Base-by-base conservation (phyloP, 2,329 filamentous ascomycete species). In the Stromatinia cepivora region DNA sequence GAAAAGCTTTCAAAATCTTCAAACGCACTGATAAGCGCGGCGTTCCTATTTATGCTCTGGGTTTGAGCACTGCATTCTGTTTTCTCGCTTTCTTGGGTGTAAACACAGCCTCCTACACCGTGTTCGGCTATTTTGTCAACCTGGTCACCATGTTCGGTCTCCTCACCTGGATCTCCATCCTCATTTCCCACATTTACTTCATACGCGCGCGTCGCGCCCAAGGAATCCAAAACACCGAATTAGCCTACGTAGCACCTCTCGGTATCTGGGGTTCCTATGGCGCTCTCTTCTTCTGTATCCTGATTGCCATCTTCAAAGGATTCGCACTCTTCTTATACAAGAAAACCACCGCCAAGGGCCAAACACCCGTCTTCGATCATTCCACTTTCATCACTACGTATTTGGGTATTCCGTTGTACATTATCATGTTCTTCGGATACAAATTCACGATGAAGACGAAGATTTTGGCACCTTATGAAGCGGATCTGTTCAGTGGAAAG, bases 281-380 rank as follows among this genome's bases (percentile, higher is more conserved):
- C 69, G 90, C 90, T 0, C 84, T 95, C 1, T 81, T 83, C 76
- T 89, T 93, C 80, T 93, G 91, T 80, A 84, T 85, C 76, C 77
- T 95, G 34, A 91, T 96, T 71, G 87, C 90, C 1, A 77, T 96
- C 61, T 95, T 92, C 77, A 96, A 95, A 85, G 94, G 93, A 83
- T 95, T 88, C 80, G 84, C 87, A 68, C 89, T 90, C 70, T 95
- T 95, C 79, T 70, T 68, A 39, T 71, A 70, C n/a, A 71, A 71
- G 28, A 64, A 25, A 25, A 71, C 70, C 15, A 34, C 69, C 2
- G 28, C 34, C 5, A 54, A 54, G 83, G 87, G 83, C 66, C 82
- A 82, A 22, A 86, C 82, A 68, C 85, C 83, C 1, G 63, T 53
- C 34, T 90, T 89, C 71, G 85, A 90, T 77, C 87, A 87, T 80